Evolutionary conservation across 352 stramenopile species (phyloP).

Genomic region (Pythium phragmiticola): DNA sequence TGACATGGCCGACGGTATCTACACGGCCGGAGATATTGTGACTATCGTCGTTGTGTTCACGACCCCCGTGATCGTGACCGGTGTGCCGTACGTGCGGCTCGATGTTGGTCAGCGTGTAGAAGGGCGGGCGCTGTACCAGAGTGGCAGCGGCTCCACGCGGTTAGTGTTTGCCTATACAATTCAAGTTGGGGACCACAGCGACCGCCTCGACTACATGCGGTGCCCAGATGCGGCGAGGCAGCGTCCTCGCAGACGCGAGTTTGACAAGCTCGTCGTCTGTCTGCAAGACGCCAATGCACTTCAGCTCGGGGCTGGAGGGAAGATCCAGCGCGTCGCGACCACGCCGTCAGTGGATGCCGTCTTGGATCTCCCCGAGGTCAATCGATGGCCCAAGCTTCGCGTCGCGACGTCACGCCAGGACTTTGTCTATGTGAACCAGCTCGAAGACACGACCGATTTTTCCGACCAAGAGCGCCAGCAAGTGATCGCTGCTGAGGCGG

Average conservation of each 20-base stretch:
- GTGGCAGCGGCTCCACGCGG: slow-evolving; percentile 36
- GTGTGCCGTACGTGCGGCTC: slow-evolving; percentile 40
- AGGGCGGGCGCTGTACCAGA: slow-evolving; percentile 35
- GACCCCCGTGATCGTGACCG: slow-evolving; percentile 45
- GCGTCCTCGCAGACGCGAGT: slow-evolving; percentile 32
- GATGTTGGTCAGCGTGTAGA: slow-evolving; percentile 11
- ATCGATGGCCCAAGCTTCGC: slow-evolving; percentile 55
- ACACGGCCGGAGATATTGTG: slow-evolving; percentile 56
- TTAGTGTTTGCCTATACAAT: slow-evolving; percentile 61
- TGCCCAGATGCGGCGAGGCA: slow-evolving; percentile 41
- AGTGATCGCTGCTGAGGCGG: background rate
- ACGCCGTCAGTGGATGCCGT: slow-evolving; percentile 46
- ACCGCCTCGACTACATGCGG: slow-evolving; percentile 60
- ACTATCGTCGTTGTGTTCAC: slow-evolving; percentile 49
- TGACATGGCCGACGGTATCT: slow-evolving; percentile 46
- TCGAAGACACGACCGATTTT: slow-evolving; percentile 37
- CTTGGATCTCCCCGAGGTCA: slow-evolving; percentile 63
- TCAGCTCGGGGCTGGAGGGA: slow-evolving; percentile 35
- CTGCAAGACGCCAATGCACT: slow-evolving; percentile 41
- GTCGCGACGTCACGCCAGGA: slow-evolving; percentile 34
- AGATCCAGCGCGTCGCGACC: slow-evolving; percentile 48
- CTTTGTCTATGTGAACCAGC: slow-evolving; percentile 49
- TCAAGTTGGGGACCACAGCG: slow-evolving; percentile 43
- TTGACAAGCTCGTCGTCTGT: slow-evolving; percentile 55
- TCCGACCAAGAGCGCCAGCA: slow-evolving; percentile 8